A percentile compares a stretch with the other conserved stretches of the same genome.
Conservation (phyloP, 768 basidiomycete genomes). For the Leccinellum luteum region DNA sequence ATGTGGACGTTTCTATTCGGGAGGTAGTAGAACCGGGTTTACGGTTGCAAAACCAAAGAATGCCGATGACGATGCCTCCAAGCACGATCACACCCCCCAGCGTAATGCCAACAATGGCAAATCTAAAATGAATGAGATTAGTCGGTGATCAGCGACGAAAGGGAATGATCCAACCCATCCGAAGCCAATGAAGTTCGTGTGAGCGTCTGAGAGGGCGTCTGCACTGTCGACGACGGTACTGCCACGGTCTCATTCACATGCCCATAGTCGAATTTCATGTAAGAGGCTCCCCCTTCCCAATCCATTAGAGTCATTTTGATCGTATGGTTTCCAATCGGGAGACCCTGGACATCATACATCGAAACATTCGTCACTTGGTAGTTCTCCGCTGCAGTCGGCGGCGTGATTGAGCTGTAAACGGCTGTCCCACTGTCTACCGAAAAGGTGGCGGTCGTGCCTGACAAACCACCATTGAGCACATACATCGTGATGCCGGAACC, state of each 20-base stretch:
- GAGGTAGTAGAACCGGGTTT: background rate
- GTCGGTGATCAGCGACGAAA: background rate
- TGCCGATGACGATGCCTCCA: background rate
- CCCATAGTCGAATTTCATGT: conserved; percentile 30
- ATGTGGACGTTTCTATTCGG: conserved; percentile 2
- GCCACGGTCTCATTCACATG: conserved; percentile 22
- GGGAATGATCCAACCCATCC: conserved; percentile 8
- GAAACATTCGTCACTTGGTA: conserved; percentile 22
- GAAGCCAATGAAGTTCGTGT: too few relatives aligned
- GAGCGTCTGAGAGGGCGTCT: too few relatives aligned
- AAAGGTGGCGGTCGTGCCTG: conserved; percentile 12
- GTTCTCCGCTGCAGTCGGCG: background rate
- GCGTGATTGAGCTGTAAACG: background rate
- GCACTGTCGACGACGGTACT: too few relatives aligned
- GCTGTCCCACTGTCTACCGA: conserved; percentile 13
- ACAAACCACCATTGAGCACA: too few relatives aligned
- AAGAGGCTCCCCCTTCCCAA: conserved; percentile 14
- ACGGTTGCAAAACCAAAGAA: conserved; percentile 9
- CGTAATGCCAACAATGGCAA: conserved; percentile 12
- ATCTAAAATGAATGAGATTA: conserved; percentile 11
- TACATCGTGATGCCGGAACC: too few relatives aligned
- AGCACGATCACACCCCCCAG: conserved; percentile 8
- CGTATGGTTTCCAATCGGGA: conserved; percentile 15
- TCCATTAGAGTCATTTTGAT: background rate
- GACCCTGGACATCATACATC: conserved; percentile 16